Conservation (phyloP, 2,329 filamentous ascomycete species). For the Microthyrium microscopicum region DNA sequence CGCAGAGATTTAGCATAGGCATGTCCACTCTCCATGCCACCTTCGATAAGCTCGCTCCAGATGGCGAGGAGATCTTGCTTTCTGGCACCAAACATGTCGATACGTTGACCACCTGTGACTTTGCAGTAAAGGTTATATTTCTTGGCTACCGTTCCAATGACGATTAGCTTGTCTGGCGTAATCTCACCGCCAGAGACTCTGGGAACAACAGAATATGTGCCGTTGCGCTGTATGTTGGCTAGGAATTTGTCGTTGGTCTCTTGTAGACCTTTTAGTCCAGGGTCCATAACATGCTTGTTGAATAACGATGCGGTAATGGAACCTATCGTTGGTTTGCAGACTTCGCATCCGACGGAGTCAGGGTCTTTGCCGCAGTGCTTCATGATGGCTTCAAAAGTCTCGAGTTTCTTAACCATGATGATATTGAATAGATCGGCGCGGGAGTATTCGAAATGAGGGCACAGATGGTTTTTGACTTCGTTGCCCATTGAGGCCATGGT, state of each 20-base stretch:
- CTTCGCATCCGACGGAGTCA: conserved; percentile 63
- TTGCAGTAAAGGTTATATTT: conserved; percentile 78
- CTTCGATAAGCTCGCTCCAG: conserved; percentile 65
- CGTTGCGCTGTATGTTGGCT: conserved; percentile 81
- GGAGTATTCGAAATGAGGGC: conserved; percentile 68
- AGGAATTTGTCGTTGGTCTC: conserved; percentile 84
- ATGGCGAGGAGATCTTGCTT: conserved; percentile 74
- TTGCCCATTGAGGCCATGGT: conserved; percentile 74
- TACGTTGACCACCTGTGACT: conserved; percentile 81
- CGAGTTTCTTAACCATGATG: conserved; percentile 62
- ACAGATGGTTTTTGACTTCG: conserved; percentile 75
- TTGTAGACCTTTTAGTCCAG: conserved; percentile 55
- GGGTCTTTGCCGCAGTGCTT: conserved; percentile 54
- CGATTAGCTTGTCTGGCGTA: conserved; percentile 68
- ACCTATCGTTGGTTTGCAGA: conserved; percentile 68
- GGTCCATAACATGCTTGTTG: conserved; percentile 69
- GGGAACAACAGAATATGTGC: conserved; percentile 77
- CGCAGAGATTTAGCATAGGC: conserved; percentile 79
- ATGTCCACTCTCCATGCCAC: conserved; percentile 79
- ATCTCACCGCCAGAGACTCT: conserved; percentile 75
- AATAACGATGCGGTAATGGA: conserved; percentile 69
- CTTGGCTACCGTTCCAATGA: conserved; percentile 69
- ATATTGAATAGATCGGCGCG: conserved; percentile 85
- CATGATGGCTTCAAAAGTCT: conserved; percentile 62
- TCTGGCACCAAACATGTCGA: conserved; percentile 82